Percentiles rank a stretch among this genome's conserved stretches.
Conservation (phyloP, 192 early-diverging fungal genomes). For the Geranomyces variabilis region DNA sequence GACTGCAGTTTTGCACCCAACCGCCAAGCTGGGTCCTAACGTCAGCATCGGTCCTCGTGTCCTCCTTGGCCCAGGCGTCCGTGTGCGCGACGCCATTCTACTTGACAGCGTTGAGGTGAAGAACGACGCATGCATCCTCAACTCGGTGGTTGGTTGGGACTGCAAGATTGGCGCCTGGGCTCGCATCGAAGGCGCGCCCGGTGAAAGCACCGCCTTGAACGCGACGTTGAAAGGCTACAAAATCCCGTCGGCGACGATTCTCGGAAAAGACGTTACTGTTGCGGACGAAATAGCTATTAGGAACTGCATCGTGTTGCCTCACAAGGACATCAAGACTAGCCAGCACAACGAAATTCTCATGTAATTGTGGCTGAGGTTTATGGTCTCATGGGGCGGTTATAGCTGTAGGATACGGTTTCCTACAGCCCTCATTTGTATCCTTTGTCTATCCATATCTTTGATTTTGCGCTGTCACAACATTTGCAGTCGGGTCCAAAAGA, state of each 20-base stretch:
- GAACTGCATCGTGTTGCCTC: constrained; percentile 96
- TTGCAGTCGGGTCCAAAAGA: too few species aligned
- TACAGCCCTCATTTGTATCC: too few species aligned
- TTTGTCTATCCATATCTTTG: too few species aligned
- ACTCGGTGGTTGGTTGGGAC: constrained; percentile 93
- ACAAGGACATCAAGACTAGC: constrained; percentile 90
- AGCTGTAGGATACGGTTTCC: too few species aligned
- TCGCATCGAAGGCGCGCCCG: constrained; percentile 88
- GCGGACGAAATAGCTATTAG: constrained; percentile 93
- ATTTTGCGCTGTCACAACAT: too few species aligned
- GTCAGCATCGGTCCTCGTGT: constrained; percentile 92
- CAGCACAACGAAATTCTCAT: constrained; percentile 90
- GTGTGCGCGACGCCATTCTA: constrained; percentile 91
- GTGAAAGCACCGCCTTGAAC: constrained; percentile 63
- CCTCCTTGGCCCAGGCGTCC: constrained; percentile 85
- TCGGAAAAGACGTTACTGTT: constrained; percentile 90
- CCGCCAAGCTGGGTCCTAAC: constrained; percentile 94
- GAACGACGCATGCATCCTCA: constrained; percentile 83
- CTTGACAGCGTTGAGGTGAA: constrained; percentile 91
- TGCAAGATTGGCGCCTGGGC: constrained; percentile 91
- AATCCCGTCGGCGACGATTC: constrained; percentile 87
- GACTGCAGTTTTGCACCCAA: constrained; percentile 88
- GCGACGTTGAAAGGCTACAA: constrained; percentile 87
- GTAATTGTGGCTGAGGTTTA: neutral
- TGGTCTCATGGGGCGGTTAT: too few species aligned